Base-by-base conservation (phyloP, 805 yeast genomes). In the Dipodascopsis uninucleata region DNA sequence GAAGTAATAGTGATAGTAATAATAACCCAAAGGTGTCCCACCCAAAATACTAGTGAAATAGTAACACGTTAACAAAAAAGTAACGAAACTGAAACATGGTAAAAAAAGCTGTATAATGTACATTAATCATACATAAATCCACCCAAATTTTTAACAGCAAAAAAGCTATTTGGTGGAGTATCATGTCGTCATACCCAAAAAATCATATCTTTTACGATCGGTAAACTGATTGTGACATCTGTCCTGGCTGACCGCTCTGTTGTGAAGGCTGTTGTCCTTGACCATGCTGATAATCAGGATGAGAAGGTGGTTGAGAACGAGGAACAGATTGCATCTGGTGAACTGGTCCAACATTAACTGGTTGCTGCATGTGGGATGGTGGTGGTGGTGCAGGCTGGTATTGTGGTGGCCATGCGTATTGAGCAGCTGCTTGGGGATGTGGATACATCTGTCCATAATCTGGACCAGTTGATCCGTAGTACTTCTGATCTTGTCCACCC, bases 201-300 rank as follows among this genome's bases (percentile, higher is more conserved):
- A 8, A 20, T 21, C 8, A 21, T n/a, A n/a, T n/a, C n/a, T n/a
- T n/a, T n/a, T n/a, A n/a, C n/a, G n/a, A n/a, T n/a, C n/a, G 39
- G 4, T 31, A 28, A n/a, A 36, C 41, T 37, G 28, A 52, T 55
- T 59, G 56, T 3, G 16, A 32, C 21, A 31, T 36, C 9, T 24
- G 23, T 31, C 37, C 43, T 34, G 34, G 49, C 9, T 36, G 56
- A n/a, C n/a, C n/a, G n/a, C n/a, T n/a, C 33, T 21, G 36, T 33
- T 32, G 47, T 16, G 24, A 54, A 34, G 18, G 43, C 10, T 37
- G 47, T 24, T 34, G 56, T n/a, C 20, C 28, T 24, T 10, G 56
- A 12, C n/a, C n/a, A n/a, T 39, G 38, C 9, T 39, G 52, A 26
- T 49, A 51, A 12, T 39, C 42, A 5, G 10, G 41, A 10, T 41